Base-by-base conservation (phyloP, 2,329 filamentous ascomycete species). In the Hymenoscyphus salicellus region DNA sequence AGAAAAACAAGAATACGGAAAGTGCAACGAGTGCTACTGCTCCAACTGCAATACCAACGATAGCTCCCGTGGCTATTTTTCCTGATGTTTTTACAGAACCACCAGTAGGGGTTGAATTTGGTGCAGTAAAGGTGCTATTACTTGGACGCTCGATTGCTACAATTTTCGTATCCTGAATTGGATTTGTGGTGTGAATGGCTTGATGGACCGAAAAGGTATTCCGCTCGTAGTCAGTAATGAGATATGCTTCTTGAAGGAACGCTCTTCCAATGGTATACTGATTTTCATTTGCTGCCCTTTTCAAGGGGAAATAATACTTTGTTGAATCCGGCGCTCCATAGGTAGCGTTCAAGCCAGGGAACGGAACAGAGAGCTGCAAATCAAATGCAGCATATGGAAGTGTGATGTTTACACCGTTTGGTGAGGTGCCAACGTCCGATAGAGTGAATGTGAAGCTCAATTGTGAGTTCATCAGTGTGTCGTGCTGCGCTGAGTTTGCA, bases 371-470 rank as follows among this genome's bases (percentile, higher is more conserved):
- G 11, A 74, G 63, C 55, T 72, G 62, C 16, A 76, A 63, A 60
- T 77, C 75, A 60, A 77, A 77, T 10, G 72, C 72, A 7, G 66
- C 68, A 56, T 77, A 77, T 33, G 75, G 75, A 3, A 77, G 60
- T 3, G 72, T 71, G 32, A 77, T 76, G 23, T 73, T 71, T 23
- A 76, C 66, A 71, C 83, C 86, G 69, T 85, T 82, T 63, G 79
- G 36, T 5, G 67, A 68, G 14, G 67, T 61, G 17, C 66, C 63
- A 16, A 71, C 78, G 65, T 83, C 84, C 4, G 84, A 84, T 1
- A 89, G 73, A 20, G 79, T 80, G 71, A 89, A 88, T 0, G 80
- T 85, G 64, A 89, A 83, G 0, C 79, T 79, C n/a, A 85, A 77
- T 5, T 81, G 76, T 11, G 81, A 77, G 6, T 68, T 63, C 8